A percentile compares a stretch with the other conserved stretches of the same genome.
These are phyloP conservation scores for Oldenlandia corymbosa DNA, from an alignment of 257 asterid genomes.

Conservation along the genomic window DNA sequence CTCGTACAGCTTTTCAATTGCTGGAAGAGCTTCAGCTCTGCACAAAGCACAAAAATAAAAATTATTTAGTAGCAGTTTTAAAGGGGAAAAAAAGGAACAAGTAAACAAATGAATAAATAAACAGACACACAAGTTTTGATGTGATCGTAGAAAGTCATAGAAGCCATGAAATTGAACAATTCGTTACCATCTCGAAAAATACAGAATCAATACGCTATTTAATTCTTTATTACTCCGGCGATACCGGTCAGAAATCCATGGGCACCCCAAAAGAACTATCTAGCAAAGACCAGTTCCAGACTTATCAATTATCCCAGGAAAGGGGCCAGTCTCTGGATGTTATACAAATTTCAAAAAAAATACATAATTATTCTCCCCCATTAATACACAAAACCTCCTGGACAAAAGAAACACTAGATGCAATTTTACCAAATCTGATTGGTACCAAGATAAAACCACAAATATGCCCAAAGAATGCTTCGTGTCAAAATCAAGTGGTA, in stretches of 20 bases:
- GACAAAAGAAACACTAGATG: no score
- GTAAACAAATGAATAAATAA: no score
- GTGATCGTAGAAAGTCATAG: neutral
- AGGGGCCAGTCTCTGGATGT: no score
- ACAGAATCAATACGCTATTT: neutral
- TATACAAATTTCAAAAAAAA: no score
- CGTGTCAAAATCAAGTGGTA: neutral
- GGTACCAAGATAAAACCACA: neutral
- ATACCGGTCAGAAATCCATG: neutral
- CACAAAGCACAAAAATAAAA: constrained; percentile 6
- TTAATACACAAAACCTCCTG: no score
- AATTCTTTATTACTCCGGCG: neutral
- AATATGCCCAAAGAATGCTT: neutral
- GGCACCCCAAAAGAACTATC: neutral
- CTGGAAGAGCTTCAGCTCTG: constrained; percentile 62
- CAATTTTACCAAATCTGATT: neutral
- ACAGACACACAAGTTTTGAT: no score
- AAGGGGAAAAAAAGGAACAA: no score
- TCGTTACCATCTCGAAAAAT: neutral
- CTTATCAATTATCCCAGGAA: neutral
- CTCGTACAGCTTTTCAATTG: constrained; percentile 70
- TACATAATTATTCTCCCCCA: no score
- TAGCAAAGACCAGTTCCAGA: neutral
- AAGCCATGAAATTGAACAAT: neutral
- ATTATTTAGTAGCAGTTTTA: no score